Base-by-base conservation (phyloP, 2,329 filamentous ascomycete species). In the Cladophialophora carrionii region DNA sequence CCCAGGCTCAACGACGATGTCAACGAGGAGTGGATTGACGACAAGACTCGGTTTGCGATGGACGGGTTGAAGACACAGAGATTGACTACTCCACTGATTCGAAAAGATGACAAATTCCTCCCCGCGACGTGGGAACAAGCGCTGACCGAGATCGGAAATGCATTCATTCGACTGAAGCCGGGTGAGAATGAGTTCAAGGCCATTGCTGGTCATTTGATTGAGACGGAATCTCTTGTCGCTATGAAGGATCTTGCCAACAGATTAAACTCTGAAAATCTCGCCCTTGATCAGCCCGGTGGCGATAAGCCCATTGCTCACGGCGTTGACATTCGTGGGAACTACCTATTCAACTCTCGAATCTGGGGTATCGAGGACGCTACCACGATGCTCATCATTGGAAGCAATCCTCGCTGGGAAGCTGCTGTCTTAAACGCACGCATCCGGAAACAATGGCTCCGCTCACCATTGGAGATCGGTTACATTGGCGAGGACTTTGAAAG, bases 1-100 rank as follows among this genome's bases (percentile, higher is more conserved):
- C 95, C 95, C 65, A 87, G 95, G 73, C 84, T 99, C 67, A 99
- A 99, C 77, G 95, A 99, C 76, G 93, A 98, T 74, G 88, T 99
- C 73, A 99, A 99, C 78, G 95, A 99, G 82, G 95, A 99, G 80
- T 99, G 95, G 95, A 98, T 99, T 78, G 95, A 98, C 80, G 95
- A 99, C 83, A 99, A 98, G 85, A 89, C 92, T 48, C 88, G 95
- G 70, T 99, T 98, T 77, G 94, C 95, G 49, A 96, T 93, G 77
- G 95, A 99, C 77, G 95, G 95, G 57, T 84, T 99, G 71, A 96
- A 93, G 86, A 98, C 94, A 54, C 95, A 99, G 80, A 88, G 95
- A 75, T 84, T 99, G 63, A 98, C 95, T 41, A 95, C 94, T 71
- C 95, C 95, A 49, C 82, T 99, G 69, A 88, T 97, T 73, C 90